phyloP scores from a whole-genome alignment of 306 rosid species.

The Sicyos baderoa region DNA sequence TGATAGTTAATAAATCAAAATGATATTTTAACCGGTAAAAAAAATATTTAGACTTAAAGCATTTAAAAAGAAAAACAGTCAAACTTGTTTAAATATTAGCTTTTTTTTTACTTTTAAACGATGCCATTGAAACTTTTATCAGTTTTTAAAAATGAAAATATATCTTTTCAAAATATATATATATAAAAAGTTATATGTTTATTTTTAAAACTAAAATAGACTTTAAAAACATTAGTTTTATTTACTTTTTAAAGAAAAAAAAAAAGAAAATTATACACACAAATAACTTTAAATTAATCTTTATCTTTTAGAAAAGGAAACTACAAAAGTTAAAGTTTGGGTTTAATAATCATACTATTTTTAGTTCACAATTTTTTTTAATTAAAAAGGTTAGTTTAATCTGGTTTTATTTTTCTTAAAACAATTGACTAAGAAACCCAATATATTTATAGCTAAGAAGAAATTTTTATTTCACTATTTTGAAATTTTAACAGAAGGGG shows the following conservation, averaged over 20 bases:
- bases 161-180: too few species aligned
- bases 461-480: not conserved
- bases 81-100: too few species aligned
- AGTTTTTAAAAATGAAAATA: not conserved
- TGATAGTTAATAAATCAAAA: too few species aligned
- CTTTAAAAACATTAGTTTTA: too few species aligned
- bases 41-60: too few species aligned
- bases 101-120: too few species aligned
- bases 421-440: too few species aligned
- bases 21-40: too few species aligned
- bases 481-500: not conserved
- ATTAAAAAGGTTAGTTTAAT: not conserved
- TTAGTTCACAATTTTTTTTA: not conserved
- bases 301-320: not conserved
- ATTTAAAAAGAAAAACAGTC: too few species aligned
- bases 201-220: too few species aligned
- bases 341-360: not conserved
- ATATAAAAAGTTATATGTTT: not conserved
- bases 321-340: not conserved
- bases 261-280: not conserved
- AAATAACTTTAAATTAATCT: not conserved
- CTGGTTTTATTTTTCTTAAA: not conserved
- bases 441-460: too few species aligned
- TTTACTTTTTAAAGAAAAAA: not conserved
- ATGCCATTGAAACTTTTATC: too few species aligned